Conservation (phyloP, 2,329 filamentous ascomycete genomes). For the Graphilbum fragrans region DNA sequence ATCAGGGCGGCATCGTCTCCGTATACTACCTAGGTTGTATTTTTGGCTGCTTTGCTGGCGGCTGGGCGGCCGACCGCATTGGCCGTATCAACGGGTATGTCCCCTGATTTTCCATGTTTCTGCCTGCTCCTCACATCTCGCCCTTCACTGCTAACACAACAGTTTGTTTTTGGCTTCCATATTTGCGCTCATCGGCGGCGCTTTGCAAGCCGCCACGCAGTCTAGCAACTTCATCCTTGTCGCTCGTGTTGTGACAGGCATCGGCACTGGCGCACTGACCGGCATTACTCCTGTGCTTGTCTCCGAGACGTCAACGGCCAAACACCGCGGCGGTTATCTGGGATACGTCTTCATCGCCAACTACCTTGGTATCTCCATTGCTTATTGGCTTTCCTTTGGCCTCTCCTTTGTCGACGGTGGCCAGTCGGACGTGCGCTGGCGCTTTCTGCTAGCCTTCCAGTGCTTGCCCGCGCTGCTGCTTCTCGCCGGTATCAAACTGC, state of each 20-base stretch:
- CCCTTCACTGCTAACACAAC: conserved; percentile 8
- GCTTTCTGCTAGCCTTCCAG: conserved; percentile 26
- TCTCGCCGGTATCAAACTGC: conserved; percentile 22
- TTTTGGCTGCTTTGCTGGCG: conserved; percentile 18
- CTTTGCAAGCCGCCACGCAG: conserved; percentile 30
- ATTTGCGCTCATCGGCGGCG: conserved; percentile 35
- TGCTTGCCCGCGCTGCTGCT: conserved; percentile 27
- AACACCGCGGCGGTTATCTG: conserved; percentile 31
- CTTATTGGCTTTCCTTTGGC: conserved; percentile 27
- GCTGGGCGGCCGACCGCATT: conserved; percentile 31
- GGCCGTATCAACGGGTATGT: conserved; percentile 31
- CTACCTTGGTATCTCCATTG: conserved; percentile 33
- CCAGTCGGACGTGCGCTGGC: conserved; percentile 20
- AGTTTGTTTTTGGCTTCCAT: conserved; percentile 32
- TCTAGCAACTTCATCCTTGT: conserved; percentile 34
- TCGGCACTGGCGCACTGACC: conserved; percentile 38
- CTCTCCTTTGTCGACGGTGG: conserved; percentile 13
- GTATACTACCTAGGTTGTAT: conserved; percentile 35
- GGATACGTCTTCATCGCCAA: conserved; percentile 40
- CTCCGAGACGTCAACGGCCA: conserved; percentile 32
- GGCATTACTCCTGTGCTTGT: conserved; percentile 36
- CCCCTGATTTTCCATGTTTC: neutral
- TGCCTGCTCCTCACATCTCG: neutral
- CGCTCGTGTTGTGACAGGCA: conserved; percentile 35
- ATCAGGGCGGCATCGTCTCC: conserved; percentile 40